Conservation (phyloP, 202 grass and related monocot species). For the Setaria italica region DNA sequence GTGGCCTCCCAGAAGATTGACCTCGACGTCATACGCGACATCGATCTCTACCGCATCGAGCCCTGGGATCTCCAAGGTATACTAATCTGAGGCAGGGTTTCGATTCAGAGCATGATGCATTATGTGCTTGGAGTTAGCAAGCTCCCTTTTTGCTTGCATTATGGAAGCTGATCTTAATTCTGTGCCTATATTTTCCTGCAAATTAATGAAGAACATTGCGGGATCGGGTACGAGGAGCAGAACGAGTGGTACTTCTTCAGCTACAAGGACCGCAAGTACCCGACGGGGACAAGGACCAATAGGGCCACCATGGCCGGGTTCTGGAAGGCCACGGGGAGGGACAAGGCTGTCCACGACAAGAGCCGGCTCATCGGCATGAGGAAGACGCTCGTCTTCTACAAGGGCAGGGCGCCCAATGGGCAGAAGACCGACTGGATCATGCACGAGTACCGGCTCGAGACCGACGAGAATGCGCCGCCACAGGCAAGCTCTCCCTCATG, state of each 20-base stretch:
- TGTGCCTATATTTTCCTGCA: neutral
- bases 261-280: conserved; percentile 90
- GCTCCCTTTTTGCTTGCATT: neutral
- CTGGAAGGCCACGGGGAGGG: conserved; percentile 90
- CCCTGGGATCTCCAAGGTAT: conserved; percentile 90
- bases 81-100: neutral
- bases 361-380: conserved; percentile 82
- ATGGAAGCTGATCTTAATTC: neutral
- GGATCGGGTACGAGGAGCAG: conserved; percentile 84
- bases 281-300: conserved; percentile 84
- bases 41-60: conserved; percentile 90
- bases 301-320: conserved; percentile 83
- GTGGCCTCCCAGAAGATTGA: conserved; percentile 84
- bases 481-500: conserved; percentile 53
- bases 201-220: conserved; percentile 57
- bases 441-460: conserved; percentile 94
- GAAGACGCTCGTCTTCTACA: conserved; percentile 93
- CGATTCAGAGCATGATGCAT: neutral
- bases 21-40: conserved; percentile 85
- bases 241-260: conserved; percentile 95
- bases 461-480: conserved; percentile 68
- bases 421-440: conserved; percentile 96
- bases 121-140: neutral
- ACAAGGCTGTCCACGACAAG: conserved; percentile 76
- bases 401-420: conserved; percentile 84